Conservation (phyloP, 306 rosid species). For the Cucumis cinereus region DNA sequence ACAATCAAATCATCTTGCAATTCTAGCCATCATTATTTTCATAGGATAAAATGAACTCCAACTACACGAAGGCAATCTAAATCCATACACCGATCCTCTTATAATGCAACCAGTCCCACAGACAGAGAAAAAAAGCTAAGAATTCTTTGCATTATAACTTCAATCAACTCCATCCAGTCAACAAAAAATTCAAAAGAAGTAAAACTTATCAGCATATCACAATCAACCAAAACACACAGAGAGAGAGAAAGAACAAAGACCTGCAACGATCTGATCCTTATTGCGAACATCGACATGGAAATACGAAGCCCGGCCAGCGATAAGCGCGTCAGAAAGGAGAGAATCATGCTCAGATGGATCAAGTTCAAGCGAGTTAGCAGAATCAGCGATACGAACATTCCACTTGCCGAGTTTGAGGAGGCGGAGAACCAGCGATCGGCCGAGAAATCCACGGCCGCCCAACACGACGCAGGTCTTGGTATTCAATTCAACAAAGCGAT, state of each 20-base stretch:
- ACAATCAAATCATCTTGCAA: not conserved
- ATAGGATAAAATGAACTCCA: not conserved
- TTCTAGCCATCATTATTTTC: not conserved
- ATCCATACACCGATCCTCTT: not conserved
- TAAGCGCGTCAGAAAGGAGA: slow-evolving; percentile 36
- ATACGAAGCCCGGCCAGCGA: slow-evolving; percentile 62
- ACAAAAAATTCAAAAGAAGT: not conserved
- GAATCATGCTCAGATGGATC: slow-evolving; percentile 36
- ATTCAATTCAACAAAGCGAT: slow-evolving; percentile 39
- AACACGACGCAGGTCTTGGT: slow-evolving; percentile 64
- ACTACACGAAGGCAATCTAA: not conserved
- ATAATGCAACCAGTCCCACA: not conserved
- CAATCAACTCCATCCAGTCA: not conserved
- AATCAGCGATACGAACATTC: slow-evolving; percentile 79
- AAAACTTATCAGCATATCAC: not conserved
- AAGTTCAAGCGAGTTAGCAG: slow-evolving; percentile 37
- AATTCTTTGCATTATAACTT: not conserved
- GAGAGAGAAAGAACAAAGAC: slow-evolving; percentile 8
- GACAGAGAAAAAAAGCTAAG: not conserved
- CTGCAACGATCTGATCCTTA: slow-evolving; percentile 33
- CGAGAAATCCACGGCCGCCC: slow-evolving; percentile 70
- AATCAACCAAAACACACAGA: not conserved
- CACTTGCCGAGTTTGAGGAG: slow-evolving; percentile 51
- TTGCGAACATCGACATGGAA: slow-evolving; percentile 45
- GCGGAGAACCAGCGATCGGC: slow-evolving; percentile 52